These are phyloP conservation scores for Calcarisporium arbuscula DNA, from an alignment of 2,329 filamentous ascomycete species.

Conservation along the genomic window DNA sequence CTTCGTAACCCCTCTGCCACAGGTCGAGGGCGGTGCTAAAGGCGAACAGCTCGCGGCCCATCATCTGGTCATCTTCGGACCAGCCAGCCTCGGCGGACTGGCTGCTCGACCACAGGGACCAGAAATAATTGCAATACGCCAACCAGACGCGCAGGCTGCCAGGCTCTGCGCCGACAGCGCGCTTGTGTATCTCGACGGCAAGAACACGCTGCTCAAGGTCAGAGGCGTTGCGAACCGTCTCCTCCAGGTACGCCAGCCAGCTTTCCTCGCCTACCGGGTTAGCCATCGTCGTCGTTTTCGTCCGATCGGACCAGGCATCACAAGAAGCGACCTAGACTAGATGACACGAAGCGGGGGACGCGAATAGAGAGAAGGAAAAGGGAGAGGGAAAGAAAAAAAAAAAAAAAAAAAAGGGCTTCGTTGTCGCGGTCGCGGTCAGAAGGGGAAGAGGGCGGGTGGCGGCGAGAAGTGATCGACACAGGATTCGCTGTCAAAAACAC, in stretches of 20 bases:
- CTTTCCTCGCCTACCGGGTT: constrained; percentile 66
- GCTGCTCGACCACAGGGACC: constrained; percentile 61
- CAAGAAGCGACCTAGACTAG: constrained; percentile 8
- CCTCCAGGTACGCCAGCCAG: constrained; percentile 73
- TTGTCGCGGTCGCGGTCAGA: too few species aligned
- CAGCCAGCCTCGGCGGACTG: constrained; percentile 48
- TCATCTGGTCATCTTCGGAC: constrained; percentile 60
- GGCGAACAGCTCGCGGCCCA: constrained; percentile 67
- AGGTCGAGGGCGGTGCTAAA: constrained; percentile 60
- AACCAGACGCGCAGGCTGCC: constrained; percentile 70
- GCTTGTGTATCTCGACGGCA: constrained; percentile 66
- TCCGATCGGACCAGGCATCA: constrained; percentile 18
- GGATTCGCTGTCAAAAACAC: too few species aligned
- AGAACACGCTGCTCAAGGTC: constrained; percentile 62
- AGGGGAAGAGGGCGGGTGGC: too few species aligned
- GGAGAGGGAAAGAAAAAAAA: not conserved
- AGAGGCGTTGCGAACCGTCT: constrained; percentile 55
- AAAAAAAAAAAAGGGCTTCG: not conserved
- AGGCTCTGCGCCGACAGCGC: constrained; percentile 64
- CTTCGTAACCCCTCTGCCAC: constrained; percentile 65
- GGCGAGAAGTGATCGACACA: too few species aligned
- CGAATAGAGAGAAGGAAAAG: not conserved
- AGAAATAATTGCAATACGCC: constrained; percentile 72
- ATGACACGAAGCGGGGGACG: constrained; percentile 1
- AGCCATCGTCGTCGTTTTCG: constrained; percentile 30